phyloP scores from a whole-genome alignment of 2,329 filamentous ascomycete genomes.

The Paramyrothecium roridum region DNA sequence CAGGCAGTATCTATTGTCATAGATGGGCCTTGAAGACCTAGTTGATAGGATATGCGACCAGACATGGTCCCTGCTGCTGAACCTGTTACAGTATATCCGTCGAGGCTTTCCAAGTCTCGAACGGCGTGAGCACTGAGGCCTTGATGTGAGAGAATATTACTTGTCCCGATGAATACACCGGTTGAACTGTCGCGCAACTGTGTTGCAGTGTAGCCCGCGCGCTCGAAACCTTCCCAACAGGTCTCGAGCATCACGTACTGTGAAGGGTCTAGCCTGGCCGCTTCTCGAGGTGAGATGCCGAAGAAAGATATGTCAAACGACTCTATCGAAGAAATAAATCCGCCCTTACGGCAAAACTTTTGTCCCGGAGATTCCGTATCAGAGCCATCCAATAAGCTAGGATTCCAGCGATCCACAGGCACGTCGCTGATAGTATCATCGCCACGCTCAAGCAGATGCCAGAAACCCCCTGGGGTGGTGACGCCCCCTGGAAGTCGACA shows the following conservation, averaged over 20 bases:
- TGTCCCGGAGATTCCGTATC: constrained; percentile 18
- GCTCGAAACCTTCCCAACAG: constrained; percentile 47
- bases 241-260: constrained; percentile 45
- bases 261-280: constrained; percentile 43
- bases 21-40: constrained; percentile 47
- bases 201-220: constrained; percentile 42
- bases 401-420: constrained; percentile 41
- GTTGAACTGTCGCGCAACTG: constrained; percentile 38
- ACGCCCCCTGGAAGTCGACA: constrained; percentile 37
- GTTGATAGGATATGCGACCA: constrained; percentile 9
- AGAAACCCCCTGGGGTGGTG: constrained; percentile 32
- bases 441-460: constrained; percentile 31
- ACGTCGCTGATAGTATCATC: constrained; percentile 31
- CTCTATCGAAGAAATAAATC: constrained; percentile 10
- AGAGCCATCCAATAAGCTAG: constrained; percentile 27
- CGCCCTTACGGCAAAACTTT: constrained; percentile 9
- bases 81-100: constrained; percentile 10
- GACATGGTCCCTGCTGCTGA: constrained; percentile 9
- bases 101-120: constrained; percentile 1
- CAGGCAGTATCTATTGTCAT: constrained; percentile 49
- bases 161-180: constrained; percentile 43
- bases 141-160: constrained; percentile 11
- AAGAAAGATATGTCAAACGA: constrained; percentile 45
- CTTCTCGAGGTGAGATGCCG: constrained; percentile 42
- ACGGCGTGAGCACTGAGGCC: background rate